Evolutionary conservation across 1,139 yeast genomes (phyloP).

Genomic region (Kluyveromyces sp.): DNA sequence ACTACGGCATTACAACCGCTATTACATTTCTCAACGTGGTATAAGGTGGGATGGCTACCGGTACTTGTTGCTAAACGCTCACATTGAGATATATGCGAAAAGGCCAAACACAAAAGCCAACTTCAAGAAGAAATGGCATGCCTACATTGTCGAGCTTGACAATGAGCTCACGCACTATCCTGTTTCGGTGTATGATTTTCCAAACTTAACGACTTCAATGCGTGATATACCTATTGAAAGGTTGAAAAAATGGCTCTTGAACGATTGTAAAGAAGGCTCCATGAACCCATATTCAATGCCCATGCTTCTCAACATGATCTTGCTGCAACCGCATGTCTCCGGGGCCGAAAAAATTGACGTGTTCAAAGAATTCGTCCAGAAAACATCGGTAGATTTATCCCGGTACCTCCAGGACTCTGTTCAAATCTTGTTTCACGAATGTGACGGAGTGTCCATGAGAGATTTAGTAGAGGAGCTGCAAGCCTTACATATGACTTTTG

Average conservation of each 20-base stretch:
- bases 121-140: slow-evolving; percentile 28
- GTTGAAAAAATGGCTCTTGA: slow-evolving; percentile 15
- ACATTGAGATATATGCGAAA: slow-evolving; percentile 26
- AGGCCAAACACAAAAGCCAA: slow-evolving; percentile 13
- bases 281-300: slow-evolving; percentile 18
- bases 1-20: slow-evolving; percentile 16
- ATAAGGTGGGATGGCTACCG: slow-evolving; percentile 10
- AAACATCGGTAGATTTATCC: background rate
- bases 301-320: slow-evolving; percentile 20
- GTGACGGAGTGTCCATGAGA: background rate
- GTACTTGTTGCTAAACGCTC: slow-evolving; percentile 20
- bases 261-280: slow-evolving; percentile 13
- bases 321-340: slow-evolving; percentile 13
- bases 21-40: slow-evolving; percentile 7
- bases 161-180: slow-evolving; percentile 10
- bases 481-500: background rate
- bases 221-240: slow-evolving; percentile 6
- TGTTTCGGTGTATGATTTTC: slow-evolving; percentile 24
- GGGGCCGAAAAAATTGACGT: slow-evolving; percentile 9
- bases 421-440: slow-evolving; percentile 2
- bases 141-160: slow-evolving; percentile 25
- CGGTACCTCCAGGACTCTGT: background rate
- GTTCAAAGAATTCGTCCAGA: slow-evolving; percentile 6
- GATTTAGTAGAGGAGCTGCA: background rate
- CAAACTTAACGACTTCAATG: slow-evolving; percentile 16